Percentiles rank a stretch among this genome's conserved stretches.
These are phyloP conservation scores for Leishmania major DNA, from an alignment of 208 protist genomes.

Conservation along the genomic window DNA sequence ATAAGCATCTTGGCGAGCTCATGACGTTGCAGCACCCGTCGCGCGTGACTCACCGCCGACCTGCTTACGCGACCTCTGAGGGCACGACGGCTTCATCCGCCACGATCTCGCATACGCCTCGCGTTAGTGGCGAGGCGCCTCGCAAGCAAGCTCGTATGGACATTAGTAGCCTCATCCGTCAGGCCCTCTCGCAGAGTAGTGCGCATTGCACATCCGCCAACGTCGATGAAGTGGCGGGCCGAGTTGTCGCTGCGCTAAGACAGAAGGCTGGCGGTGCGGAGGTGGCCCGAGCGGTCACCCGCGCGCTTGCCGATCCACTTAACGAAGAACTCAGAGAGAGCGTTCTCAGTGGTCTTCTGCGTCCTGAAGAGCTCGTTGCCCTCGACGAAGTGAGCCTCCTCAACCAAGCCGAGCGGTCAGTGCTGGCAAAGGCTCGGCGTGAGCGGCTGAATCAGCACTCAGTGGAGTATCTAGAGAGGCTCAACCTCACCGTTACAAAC, in stretches of 20 bases:
- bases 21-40: constrained; percentile 3
- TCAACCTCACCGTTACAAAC: constrained; percentile 41
- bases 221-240: constrained; percentile 18
- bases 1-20: constrained; percentile 15
- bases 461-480: constrained; percentile 42
- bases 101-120: too few relatives aligned
- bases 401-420: constrained; percentile 36
- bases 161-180: constrained; percentile 16
- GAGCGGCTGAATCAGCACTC: constrained; percentile 53
- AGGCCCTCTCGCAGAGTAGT: constrained; percentile 18
- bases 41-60: constrained; percentile 20
- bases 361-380: constrained; percentile 27
- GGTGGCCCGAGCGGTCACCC: constrained; percentile 40
- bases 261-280: constrained; percentile 32
- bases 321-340: constrained; percentile 43
- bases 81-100: neutral
- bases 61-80: neutral
- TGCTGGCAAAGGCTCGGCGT: constrained; percentile 34
- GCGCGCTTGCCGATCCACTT: constrained; percentile 52
- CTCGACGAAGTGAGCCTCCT: constrained; percentile 52
- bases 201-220: neutral
- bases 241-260: constrained; percentile 29
- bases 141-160: constrained; percentile 19
- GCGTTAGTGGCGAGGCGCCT: neutral
- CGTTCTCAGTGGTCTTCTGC: constrained; percentile 34